phyloP scores from a whole-genome alignment of 768 basidiomycete species.

The Coprinopsis marcescibilis region DNA sequence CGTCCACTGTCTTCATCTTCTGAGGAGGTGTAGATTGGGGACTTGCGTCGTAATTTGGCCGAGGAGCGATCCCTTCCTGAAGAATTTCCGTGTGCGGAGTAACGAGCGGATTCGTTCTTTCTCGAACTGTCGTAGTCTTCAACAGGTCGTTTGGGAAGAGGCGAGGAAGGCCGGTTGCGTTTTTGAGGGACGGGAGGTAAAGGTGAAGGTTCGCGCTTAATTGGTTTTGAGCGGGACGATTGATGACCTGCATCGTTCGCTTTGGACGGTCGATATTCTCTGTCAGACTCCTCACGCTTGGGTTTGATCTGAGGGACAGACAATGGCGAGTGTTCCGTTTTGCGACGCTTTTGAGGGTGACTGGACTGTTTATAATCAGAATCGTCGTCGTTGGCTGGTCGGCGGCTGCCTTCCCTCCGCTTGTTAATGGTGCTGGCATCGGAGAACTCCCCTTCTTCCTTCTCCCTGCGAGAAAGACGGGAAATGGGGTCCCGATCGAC shows the following conservation, averaged over 20 bases:
- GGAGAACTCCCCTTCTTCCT: slow-evolving; percentile 22
- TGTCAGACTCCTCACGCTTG: no score
- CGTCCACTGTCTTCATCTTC: slow-evolving; percentile 47
- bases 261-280: no score
- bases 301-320: no score
- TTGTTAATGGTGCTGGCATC: slow-evolving; percentile 13
- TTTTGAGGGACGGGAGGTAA: slow-evolving; percentile 17
- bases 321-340: no score
- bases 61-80: slow-evolving; percentile 6
- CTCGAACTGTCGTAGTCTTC: not conserved
- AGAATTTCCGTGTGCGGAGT: not conserved
- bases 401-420: slow-evolving; percentile 48
- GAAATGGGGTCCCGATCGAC: slow-evolving; percentile 1
- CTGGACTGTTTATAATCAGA: no score
- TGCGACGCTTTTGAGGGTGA: no score
- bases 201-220: slow-evolving; percentile 10
- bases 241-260: no score
- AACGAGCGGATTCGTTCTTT: not conserved
- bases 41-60: slow-evolving; percentile 42
- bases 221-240: not conserved
- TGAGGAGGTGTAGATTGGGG: slow-evolving; percentile 63
- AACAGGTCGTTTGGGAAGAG: slow-evolving; percentile 6
- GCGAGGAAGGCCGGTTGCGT: not conserved
- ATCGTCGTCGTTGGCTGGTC: no score
- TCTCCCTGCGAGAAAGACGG: slow-evolving; percentile 11